Percentiles rank a stretch among this genome's conserved stretches.
Evolutionary conservation across 371 early-diverging fungal genomes (phyloP).

Genomic region (Apophysomyces ossiformis): DNA sequence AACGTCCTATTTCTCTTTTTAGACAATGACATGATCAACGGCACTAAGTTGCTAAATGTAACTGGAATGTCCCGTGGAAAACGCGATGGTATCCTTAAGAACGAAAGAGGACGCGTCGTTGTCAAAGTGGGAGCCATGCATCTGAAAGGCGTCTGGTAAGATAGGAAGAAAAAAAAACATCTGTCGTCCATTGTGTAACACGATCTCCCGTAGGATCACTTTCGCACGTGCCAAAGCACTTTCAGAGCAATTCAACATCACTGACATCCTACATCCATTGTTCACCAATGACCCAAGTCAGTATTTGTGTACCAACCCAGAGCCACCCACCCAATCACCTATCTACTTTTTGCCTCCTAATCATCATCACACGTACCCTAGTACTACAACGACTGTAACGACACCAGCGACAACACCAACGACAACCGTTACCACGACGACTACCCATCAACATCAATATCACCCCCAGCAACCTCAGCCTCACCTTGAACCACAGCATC

Average conservation of each 20-base stretch:
- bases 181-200: slow-evolving; percentile 3
- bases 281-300: slow-evolving; percentile 73
- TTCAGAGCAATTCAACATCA: slow-evolving; percentile 71
- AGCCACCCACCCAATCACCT: neutral
- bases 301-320: slow-evolving; percentile 38
- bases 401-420: neutral
- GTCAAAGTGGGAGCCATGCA: slow-evolving; percentile 91
- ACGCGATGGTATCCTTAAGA: slow-evolving; percentile 85
- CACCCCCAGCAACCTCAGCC: too few species aligned
- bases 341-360: slow-evolving; percentile 2
- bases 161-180: neutral
- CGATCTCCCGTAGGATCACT: slow-evolving; percentile 56
- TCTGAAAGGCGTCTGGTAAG: slow-evolving; percentile 86
- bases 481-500: too few species aligned
- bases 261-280: slow-evolving; percentile 72
- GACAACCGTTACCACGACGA: neutral
- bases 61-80: slow-evolving; percentile 88
- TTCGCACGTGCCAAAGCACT: slow-evolving; percentile 72
- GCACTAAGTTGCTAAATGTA: slow-evolving; percentile 85
- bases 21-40: slow-evolving; percentile 86
- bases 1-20: slow-evolving; percentile 8
- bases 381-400: neutral
- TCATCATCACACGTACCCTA: slow-evolving; percentile 6
- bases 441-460: too few species aligned
- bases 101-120: slow-evolving; percentile 82